Base-by-base conservation (phyloP, 2,329 filamentous ascomycete species). In the Hypoxylon sp. region DNA sequence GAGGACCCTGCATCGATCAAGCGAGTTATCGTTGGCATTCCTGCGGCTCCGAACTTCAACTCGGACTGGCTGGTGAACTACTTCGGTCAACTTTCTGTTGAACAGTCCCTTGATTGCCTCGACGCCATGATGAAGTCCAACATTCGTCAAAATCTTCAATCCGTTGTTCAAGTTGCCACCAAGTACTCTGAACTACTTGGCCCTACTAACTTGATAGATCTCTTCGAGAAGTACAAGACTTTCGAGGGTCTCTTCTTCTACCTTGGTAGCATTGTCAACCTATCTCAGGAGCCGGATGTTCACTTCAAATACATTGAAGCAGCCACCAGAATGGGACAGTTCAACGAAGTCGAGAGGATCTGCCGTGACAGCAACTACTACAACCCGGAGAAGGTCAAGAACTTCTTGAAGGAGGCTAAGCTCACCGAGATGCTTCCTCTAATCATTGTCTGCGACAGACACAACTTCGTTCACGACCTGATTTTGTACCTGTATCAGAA, bases 231-330 rank as follows among this genome's bases (percentile, higher is more conserved):
- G 78, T 96, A 97, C 78, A 92, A 94, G 73, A 97, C 94, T 25
- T 87, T 91, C 3, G 94, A 99, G 73, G 94, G 94, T 70, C 85
- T 99, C 3, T 99, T 94, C 82, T 97, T 96, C 78, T 99, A 97
- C 75, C 85, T 99, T 11, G 94, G 94, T 55, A 96, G 92, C 70
- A 95, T 99, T 63, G 93, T 99, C 73, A 99, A 99, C 71, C 79
- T 99, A 36, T 96, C 90, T 50, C 91, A 97, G 71, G 94, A 97
- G 65, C 82, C 89, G 15, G 94, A 99, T 69, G 94, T 99, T 20
- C 89, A 94, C 70, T 99, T 97, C 86, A 99, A 99, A 80, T 99
- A 99, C 74, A 96, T 99, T 52, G 93, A 99, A 75, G 91, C 94
- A 47, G 94, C 95, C 21, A 96, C 92, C 16, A 89, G 87, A 68